Base-by-base conservation (phyloP, 208 protist species). In the Acanthamoeba healyi region DNA sequence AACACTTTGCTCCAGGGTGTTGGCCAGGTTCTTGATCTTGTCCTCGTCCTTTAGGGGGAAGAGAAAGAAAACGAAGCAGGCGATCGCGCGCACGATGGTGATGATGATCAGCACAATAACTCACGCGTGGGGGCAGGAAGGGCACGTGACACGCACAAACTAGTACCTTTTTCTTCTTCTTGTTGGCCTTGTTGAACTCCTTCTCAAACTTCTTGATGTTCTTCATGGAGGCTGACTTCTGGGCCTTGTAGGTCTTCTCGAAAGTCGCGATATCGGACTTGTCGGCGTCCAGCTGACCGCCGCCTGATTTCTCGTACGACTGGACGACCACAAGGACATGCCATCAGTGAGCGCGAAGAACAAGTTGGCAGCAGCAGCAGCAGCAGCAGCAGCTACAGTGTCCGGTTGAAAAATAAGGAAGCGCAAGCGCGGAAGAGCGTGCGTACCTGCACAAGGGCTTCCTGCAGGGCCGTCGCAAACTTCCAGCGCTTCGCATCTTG, bases 171-270 rank as follows among this genome's bases (percentile, higher is more conserved):
- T 88, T 88, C 81, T 88, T 88, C 34, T 88, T 88, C 36, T 88
- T 88, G 42, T 88, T 88, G 15, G 81, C 81, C 34, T 88, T 88
- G 81, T 88, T 58, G 44, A 63, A 40, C 19, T 58, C 29, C 44
- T 88, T 88, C 81, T 88, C 81, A 9, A 15, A 88, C 51, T 88
- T 88, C 51, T 88, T 88, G 51, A 88, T 88, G 49, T 19, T 34
- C 46, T 88, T 88, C n/a, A 58, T 34, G 51, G 81, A 88, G 9
- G 17, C 46, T 9, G 81, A 88, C 29, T 61, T 49, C 34, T 58
- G 34, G 81, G 44, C 51, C 51, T 61, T 88, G 81, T 88, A 88
- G 81, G 29, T 61, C 36, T 88, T 88, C 29, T 88, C 81, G 34
- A 88, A 88, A 15, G 65, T 58, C 10, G 44, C 46, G 15, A 88